Evolutionary conservation across 495 filamentous ascomycete genomes (phyloP), one percentile per base, ranked within the genome.

Genomic region (Tuber melanosporum): DNA sequence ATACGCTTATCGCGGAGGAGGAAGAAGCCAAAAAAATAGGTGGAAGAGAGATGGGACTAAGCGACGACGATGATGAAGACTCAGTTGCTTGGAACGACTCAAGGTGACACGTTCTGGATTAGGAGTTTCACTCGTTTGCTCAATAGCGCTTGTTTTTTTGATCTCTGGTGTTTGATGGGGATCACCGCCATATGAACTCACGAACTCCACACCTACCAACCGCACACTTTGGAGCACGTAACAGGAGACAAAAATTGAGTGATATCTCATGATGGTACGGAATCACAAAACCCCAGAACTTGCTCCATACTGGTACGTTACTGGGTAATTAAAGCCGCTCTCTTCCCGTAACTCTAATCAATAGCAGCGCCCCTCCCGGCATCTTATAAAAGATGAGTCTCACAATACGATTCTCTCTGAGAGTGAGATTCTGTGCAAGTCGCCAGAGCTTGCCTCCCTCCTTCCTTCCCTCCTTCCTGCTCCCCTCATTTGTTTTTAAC

Each of bases 11-110:
- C 47, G 62, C 82, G 19, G 81, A 78, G 39, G 79, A 78, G 45
- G 79, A 80, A 39, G 80, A 82, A 44, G 72, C 75, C n/a, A 79
- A 83, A 72, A 78, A 70, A 52, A 45, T 76, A n/a, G 44, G 72
- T 22, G 82, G 82, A 69, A 46, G 73, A 1, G 79, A 83, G 62
- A 80, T 83, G 82, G 82, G 79, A n/a, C 83, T 79, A 77, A n/a
- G 26, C 26, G 75, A 71, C 57, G 41, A 52, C 22, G 76, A 73
- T 74, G 76, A 45, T 15, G 75, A 81, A 44, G 74, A 26, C n/a
- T 5, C 39, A 12, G 44, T 41, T 19, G 57, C 32, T 8, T 14
- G 14, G 14, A 36, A 36, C 26, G 14, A 66, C 57, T 8, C 12
- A 17, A 32, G 57, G 57, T 36, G 14, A 19, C 26, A 36, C 3